Evolutionary conservation across 2,329 filamentous ascomycete genomes (phyloP).

Genomic region (Beauveria pseudobassiana): DNA sequence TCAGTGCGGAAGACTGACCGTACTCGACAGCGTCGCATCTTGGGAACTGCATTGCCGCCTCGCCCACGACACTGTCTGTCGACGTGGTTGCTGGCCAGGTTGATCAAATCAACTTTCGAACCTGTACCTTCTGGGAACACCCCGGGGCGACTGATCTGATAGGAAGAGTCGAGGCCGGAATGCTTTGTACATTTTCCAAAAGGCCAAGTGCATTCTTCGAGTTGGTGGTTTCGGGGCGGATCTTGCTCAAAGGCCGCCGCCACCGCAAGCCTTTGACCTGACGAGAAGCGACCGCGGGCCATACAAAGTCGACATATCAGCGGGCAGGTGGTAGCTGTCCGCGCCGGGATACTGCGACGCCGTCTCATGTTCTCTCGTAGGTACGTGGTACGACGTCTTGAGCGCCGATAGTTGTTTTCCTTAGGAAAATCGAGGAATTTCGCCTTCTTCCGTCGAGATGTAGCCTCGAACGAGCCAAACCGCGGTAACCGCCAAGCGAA

Average conservation of each 20-base stretch:
- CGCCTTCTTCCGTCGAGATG: slow-evolving; percentile 34
- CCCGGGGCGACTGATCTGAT: slow-evolving; percentile 21
- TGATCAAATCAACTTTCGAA: slow-evolving; percentile 25
- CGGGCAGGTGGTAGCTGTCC: slow-evolving; percentile 31
- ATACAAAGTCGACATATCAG: slow-evolving; percentile 32
- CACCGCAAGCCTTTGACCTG: background rate
- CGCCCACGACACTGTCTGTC: slow-evolving; percentile 22
- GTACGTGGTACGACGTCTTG: slow-evolving; percentile 34
- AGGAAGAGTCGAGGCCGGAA: slow-evolving; percentile 32
- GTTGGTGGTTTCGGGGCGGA: background rate
- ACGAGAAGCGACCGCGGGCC: slow-evolving; percentile 28
- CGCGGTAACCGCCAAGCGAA: too few species aligned
- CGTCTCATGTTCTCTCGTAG: slow-evolving; percentile 30
- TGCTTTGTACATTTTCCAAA: slow-evolving; percentile 34
- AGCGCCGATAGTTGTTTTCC: slow-evolving; percentile 5
- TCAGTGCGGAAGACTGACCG: too few species aligned
- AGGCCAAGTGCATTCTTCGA: slow-evolving; percentile 33
- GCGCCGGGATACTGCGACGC: slow-evolving; percentile 25
- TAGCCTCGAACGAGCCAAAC: slow-evolving; percentile 43
- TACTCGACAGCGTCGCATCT: too few species aligned
- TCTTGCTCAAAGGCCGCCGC: background rate
- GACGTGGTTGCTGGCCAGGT: slow-evolving; percentile 15
- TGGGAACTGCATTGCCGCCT: slow-evolving; percentile 19
- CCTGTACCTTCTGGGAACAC: slow-evolving; percentile 29
- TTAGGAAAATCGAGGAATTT: slow-evolving; percentile 26